phyloP scores from a whole-genome alignment of 2,329 filamentous ascomycete species.

The Diaporthe humulicola region DNA sequence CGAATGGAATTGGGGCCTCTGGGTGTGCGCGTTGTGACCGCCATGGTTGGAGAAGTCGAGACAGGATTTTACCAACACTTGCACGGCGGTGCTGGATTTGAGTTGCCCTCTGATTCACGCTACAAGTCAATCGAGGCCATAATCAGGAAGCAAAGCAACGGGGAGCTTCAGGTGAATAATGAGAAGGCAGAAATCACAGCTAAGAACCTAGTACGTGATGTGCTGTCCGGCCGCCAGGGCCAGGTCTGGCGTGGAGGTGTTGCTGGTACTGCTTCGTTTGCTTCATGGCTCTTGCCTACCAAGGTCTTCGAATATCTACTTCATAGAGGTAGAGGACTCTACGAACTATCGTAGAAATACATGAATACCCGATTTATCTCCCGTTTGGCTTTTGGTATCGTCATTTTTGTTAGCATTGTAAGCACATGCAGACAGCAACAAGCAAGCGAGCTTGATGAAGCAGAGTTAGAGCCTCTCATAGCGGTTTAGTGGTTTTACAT shows the following conservation, averaged over 20 bases:
- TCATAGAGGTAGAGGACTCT: neutral
- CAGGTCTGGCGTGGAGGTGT: neutral
- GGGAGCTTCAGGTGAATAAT: neutral
- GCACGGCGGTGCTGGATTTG: too few relatives aligned
- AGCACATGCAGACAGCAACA: too few relatives aligned
- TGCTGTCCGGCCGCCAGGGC: too few relatives aligned
- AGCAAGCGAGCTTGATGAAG: too few relatives aligned
- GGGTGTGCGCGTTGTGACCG: slow-evolving; percentile 42
- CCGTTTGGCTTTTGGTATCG: too few relatives aligned
- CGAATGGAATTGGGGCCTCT: slow-evolving; percentile 42
- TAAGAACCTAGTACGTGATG: neutral
- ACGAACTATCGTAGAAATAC: too few relatives aligned
- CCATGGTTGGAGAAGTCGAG: slow-evolving; percentile 38
- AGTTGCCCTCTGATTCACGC: too few relatives aligned
- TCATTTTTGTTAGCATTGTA: too few relatives aligned
- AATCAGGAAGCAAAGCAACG: neutral
- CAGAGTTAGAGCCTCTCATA: too few relatives aligned
- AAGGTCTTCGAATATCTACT: neutral
- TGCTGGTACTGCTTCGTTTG: neutral
- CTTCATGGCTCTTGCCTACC: neutral
- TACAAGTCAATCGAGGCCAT: neutral
- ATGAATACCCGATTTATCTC: too few relatives aligned
- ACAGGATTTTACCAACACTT: neutral
- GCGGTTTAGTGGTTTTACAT: too few relatives aligned
- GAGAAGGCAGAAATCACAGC: neutral